phyloP scores from a whole-genome alignment of 176 grass and related monocot species.

The Eragrostis curvula region DNA sequence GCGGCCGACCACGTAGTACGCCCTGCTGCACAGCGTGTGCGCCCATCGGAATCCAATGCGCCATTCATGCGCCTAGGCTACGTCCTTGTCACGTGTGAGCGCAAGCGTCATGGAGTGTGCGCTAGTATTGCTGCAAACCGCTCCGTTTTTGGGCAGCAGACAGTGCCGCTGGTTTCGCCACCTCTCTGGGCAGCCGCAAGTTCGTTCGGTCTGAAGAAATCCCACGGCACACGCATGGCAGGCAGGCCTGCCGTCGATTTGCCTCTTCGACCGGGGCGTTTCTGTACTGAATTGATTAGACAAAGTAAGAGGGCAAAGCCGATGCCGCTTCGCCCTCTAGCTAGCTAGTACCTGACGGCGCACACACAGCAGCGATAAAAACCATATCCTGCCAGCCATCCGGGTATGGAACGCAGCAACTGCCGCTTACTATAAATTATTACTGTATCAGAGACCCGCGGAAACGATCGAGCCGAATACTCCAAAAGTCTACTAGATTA shows the following conservation, averaged over 20 bases:
- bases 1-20: conserved; percentile 17
- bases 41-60: not conserved
- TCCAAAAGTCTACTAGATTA: not conserved
- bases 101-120: not conserved
- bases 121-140: not conserved
- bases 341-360: not conserved
- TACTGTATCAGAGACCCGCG: not conserved
- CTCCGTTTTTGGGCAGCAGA: not conserved
- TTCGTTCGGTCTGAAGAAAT: not conserved
- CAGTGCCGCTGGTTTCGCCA: not conserved
- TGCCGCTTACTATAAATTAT: not conserved
- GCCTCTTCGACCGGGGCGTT: not conserved
- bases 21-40: not conserved
- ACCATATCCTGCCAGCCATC: not conserved
- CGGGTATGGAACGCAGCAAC: not conserved
- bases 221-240: not conserved
- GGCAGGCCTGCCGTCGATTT: not conserved
- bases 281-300: not conserved
- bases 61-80: not conserved
- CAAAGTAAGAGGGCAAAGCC: not conserved
- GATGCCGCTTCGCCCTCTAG: not conserved
- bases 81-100: conserved; percentile 18
- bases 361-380: not conserved
- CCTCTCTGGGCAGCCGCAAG: not conserved
- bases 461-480: not conserved